These are phyloP conservation scores for Maudiozyma pseudohumilis DNA, from an alignment of 805 yeast genomes.

Conservation along the genomic window DNA sequence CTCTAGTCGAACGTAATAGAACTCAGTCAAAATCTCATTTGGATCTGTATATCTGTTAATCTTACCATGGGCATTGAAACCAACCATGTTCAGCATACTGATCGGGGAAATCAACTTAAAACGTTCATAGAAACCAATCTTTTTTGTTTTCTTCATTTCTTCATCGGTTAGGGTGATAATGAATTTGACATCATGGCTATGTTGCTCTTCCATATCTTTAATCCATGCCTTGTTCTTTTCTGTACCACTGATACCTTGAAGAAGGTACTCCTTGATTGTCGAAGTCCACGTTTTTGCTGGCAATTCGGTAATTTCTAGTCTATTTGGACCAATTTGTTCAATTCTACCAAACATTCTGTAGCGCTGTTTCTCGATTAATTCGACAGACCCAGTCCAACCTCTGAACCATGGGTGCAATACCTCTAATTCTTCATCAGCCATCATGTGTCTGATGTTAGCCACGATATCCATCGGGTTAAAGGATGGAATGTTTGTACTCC, in stretches of 20 bases:
- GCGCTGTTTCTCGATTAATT: slow-evolving; percentile 51
- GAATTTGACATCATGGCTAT: slow-evolving; percentile 70
- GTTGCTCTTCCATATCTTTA: slow-evolving; percentile 92
- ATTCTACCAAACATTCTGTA: slow-evolving; percentile 72
- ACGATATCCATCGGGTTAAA: slow-evolving; percentile 83
- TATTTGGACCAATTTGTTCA: slow-evolving; percentile 68
- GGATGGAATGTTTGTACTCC: slow-evolving; percentile 90
- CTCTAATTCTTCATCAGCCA: slow-evolving; percentile 59
- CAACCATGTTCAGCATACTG: slow-evolving; percentile 81
- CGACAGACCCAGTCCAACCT: slow-evolving; percentile 87
- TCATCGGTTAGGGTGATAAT: slow-evolving; percentile 62
- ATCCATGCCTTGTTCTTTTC: slow-evolving; percentile 79
- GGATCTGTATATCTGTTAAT: slow-evolving; percentile 72
- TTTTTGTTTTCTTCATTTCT: slow-evolving; percentile 73
- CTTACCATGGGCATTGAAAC: slow-evolving; percentile 83
- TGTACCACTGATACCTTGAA: slow-evolving; percentile 62
- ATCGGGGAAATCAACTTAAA: slow-evolving; percentile 68
- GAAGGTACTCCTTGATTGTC: slow-evolving; percentile 74
- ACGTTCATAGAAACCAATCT: slow-evolving; percentile 71
- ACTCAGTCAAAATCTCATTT: slow-evolving; percentile 72
- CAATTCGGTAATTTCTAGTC: slow-evolving; percentile 81
- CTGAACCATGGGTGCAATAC: slow-evolving; percentile 89
- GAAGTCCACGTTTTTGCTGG: slow-evolving; percentile 92
- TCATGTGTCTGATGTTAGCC: slow-evolving; percentile 56
- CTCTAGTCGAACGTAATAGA: slow-evolving; percentile 77